Base-by-base conservation (phyloP, 495 filamentous ascomycete species). In the Chaetomium fimeti region DNA sequence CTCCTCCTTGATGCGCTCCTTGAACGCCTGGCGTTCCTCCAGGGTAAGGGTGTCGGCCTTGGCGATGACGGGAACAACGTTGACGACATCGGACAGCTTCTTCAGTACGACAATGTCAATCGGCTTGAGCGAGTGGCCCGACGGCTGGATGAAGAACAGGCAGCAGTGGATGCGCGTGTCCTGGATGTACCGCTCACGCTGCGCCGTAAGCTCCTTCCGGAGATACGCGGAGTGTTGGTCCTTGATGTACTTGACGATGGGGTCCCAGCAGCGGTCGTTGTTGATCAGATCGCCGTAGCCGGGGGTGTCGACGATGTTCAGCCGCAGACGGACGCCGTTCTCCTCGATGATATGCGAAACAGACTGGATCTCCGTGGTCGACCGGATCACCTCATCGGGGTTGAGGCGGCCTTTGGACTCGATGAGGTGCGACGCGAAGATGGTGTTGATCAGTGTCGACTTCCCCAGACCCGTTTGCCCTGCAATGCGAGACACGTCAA, bases 241-340 rank as follows among this genome's bases (percentile, higher is more conserved):
- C 84, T 99, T 99, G 85, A 99, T 99, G 81, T 99, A 99, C 82
- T 98, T 98, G 81, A 99, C 93, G 75, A 99, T 99, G 57, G 95
- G 93, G 71, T 95, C 89, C 94, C 94, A 98, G 71, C 94, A 98
- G 75, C 96, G 92, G 74, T 98, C 95, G 80, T 98, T 98, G 87
- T 98, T 98, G 76, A 98, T 94, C 72, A 97, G 91, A 77, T 98
- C 94, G 72, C 94, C 94, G 72, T 98, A 98, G 61, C 94, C 94
- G 57, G 94, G 94, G 47, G 94, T 98, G 75, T 98, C 94, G 68
- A 98, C 93, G 53, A 98, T 96, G 72, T 93, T 98, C 74, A 98
- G 81, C 67, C 95, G 89, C 68, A 98, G 89, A 70, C 94, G 95
- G 61, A 98, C 94, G 61, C 95, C 95, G 71, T 98, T 99, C 82